phyloP scores from a whole-genome alignment of 2,329 filamentous ascomycete genomes.

The Metarhizium robertsii region DNA sequence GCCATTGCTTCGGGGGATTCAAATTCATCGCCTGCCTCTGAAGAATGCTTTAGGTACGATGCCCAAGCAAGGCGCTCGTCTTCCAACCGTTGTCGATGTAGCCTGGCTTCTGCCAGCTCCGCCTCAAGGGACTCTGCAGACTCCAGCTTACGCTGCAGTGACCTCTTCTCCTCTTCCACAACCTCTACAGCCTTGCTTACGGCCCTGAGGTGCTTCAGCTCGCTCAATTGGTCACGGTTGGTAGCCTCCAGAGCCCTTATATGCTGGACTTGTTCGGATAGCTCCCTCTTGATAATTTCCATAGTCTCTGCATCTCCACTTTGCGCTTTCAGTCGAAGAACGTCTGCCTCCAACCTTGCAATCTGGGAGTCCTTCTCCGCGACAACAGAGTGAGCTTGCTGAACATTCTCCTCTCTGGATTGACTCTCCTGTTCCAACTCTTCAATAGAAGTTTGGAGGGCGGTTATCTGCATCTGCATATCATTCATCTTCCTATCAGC shows the following conservation, averaged over 20 bases:
- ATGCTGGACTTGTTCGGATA: constrained; percentile 86
- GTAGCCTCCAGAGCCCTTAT: constrained; percentile 74
- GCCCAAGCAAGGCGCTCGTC: constrained; percentile 85
- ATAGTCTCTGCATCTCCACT: constrained; percentile 81
- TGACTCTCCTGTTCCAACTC: constrained; percentile 52
- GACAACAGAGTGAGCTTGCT: constrained; percentile 56
- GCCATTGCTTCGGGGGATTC: constrained; percentile 83
- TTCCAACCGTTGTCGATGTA: constrained; percentile 79
- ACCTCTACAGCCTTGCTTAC: constrained; percentile 82
- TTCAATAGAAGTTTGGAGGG: constrained; percentile 37
- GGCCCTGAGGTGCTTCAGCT: constrained; percentile 75
- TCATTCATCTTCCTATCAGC: constrained; percentile 45
- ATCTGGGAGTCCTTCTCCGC: constrained; percentile 60
- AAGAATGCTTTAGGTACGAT: constrained; percentile 67
- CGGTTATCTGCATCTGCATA: constrained; percentile 41
- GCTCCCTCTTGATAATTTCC: constrained; percentile 73
- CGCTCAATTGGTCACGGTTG: constrained; percentile 68
- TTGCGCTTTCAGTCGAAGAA: constrained; percentile 75
- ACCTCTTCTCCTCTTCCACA: constrained; percentile 89
- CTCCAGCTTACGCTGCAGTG: constrained; percentile 67
- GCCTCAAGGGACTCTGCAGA: constrained; percentile 64
- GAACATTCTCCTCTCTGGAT: constrained; percentile 45
- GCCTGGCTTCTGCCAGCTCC: constrained; percentile 68
- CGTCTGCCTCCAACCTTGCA: constrained; percentile 70
- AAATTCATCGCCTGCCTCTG: constrained; percentile 57